These are phyloP conservation scores for Mytilinidion resinicola DNA, from an alignment of 495 filamentous ascomycete genomes.

Conservation along the genomic window DNA sequence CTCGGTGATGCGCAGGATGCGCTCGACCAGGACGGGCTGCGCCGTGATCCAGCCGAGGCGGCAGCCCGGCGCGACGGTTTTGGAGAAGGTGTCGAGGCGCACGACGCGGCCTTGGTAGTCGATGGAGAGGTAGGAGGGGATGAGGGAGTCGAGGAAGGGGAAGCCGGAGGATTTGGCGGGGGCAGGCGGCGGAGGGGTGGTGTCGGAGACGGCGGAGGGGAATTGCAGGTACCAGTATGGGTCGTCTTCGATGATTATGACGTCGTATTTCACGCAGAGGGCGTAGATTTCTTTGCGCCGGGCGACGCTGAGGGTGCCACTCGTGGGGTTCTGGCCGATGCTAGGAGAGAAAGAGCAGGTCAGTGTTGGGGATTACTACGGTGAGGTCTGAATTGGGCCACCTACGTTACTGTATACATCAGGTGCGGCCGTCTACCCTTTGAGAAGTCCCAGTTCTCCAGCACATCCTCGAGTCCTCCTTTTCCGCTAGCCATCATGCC, in stretches of 20 bases:
- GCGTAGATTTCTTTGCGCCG: conserved; percentile 73
- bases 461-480: conserved; percentile 68
- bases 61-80: conserved; percentile 42
- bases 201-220: conserved; percentile 42
- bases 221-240: conserved; percentile 96
- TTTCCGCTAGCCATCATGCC: conserved; percentile 65
- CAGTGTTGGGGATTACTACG: not conserved
- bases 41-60: conserved; percentile 44
- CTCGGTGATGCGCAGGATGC: conserved; percentile 65
- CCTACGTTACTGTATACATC: conserved; percentile 87
- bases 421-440: conserved; percentile 72
- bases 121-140: conserved; percentile 62
- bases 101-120: conserved; percentile 85
- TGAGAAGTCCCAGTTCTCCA: conserved; percentile 71
- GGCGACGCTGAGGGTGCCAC: conserved; percentile 60
- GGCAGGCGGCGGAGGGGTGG: conserved; percentile 20
- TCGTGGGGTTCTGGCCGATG: conserved; percentile 88
- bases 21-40: conserved; percentile 69
- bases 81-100: conserved; percentile 44
- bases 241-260: conserved; percentile 91
- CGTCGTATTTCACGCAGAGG: conserved; percentile 75
- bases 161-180: conserved; percentile 59
- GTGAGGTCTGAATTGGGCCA: conserved; percentile 12
- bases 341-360: conserved; percentile 35
- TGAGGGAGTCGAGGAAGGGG: conserved; percentile 75